These are phyloP conservation scores for Coemansia sp. DNA, from an alignment of 192 early-diverging fungal species.

Conservation along the genomic window DNA sequence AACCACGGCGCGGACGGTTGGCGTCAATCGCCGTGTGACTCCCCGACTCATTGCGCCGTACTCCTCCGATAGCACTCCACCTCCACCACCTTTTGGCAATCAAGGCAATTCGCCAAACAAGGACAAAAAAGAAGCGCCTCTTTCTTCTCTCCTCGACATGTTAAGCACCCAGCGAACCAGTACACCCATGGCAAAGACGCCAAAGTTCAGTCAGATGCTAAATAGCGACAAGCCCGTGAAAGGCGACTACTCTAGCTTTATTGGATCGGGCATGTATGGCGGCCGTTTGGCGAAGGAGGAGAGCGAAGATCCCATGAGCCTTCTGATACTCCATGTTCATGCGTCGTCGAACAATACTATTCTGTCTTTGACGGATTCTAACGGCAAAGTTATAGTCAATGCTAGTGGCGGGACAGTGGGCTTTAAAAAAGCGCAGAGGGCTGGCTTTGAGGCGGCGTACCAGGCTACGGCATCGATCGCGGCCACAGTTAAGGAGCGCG, in stretches of 20 bases:
- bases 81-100: neutral
- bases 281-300: neutral
- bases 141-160: slow-evolving; percentile 15
- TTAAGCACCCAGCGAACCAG: neutral
- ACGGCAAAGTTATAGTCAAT: slow-evolving; percentile 69
- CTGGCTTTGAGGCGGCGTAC: slow-evolving; percentile 90
- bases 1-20: neutral
- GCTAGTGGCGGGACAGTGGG: slow-evolving; percentile 81
- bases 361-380: slow-evolving; percentile 70
- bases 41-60: neutral
- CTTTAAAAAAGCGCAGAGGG: slow-evolving; percentile 85
- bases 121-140: neutral
- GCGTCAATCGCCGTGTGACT: neutral
- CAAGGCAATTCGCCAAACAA: neutral
- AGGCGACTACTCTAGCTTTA: slow-evolving; percentile 14
- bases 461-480: slow-evolving; percentile 78
- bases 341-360: slow-evolving; percentile 86
- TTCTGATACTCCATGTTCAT: slow-evolving; percentile 48
- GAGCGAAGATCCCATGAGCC: slow-evolving; percentile 28
- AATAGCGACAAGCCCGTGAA: slow-evolving; percentile 5
- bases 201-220: neutral
- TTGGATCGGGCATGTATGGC: slow-evolving; percentile 13
- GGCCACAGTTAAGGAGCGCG: slow-evolving; percentile 66
- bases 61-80: neutral
- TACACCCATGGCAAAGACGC: neutral